phyloP scores from a whole-genome alignment of 202 grass and related monocot species.

The Panicum hallii region DNA sequence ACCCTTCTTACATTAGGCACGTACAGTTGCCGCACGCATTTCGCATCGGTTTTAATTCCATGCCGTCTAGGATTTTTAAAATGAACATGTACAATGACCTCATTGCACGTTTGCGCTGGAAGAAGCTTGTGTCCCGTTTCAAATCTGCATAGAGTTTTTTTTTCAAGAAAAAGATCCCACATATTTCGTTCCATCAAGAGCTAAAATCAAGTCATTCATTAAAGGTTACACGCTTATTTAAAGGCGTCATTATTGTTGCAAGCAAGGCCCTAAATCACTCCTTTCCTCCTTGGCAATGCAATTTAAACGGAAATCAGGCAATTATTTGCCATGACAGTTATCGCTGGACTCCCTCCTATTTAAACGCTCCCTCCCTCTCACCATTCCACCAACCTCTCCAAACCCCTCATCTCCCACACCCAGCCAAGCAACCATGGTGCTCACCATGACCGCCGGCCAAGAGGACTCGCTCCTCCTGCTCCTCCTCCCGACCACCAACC shows the following conservation, averaged over 20 bases:
- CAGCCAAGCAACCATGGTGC: slow-evolving; percentile 1
- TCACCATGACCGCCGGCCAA: slow-evolving; percentile 2
- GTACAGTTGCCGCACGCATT: too few species aligned
- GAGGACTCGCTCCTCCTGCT: slow-evolving; percentile 63
- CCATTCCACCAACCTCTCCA: slow-evolving; percentile 5
- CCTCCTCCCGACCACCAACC: slow-evolving; percentile 32
- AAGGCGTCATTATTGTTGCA: background rate
- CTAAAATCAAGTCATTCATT: background rate
- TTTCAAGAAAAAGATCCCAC: background rate
- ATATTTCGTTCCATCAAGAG: background rate
- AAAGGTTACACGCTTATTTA: background rate
- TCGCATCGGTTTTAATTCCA: background rate
- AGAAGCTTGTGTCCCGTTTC: background rate
- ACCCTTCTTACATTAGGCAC: too few species aligned
- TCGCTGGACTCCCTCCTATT: slow-evolving; percentile 22
- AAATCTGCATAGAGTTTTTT: background rate
- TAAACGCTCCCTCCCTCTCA: slow-evolving; percentile 8
- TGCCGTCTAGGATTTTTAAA: background rate
- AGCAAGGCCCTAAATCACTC: too few species aligned
- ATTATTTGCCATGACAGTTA: background rate
- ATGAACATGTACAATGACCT: background rate
- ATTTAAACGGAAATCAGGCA: background rate
- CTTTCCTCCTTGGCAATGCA: background rate
- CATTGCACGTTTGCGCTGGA: background rate
- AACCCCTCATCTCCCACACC: background rate